These are phyloP conservation scores for Lactuca sativa DNA, from an alignment of 129 eudicot genomes.

Conservation along the genomic window DNA sequence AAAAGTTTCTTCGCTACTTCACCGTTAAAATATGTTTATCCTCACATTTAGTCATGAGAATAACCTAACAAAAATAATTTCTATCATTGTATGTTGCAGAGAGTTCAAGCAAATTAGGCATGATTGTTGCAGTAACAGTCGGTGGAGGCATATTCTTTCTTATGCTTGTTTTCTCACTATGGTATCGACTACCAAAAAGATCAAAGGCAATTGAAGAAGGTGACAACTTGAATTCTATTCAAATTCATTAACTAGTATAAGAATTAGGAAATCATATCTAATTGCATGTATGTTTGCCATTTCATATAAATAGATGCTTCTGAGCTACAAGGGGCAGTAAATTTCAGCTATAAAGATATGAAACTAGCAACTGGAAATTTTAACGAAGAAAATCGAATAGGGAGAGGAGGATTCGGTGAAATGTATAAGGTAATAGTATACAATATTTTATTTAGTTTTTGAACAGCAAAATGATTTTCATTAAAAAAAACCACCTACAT, in stretches of 20 bases:
- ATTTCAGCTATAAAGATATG: conserved; percentile 48
- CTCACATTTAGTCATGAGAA: neutral
- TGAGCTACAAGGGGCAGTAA: conserved; percentile 49
- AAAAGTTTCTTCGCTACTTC: neutral
- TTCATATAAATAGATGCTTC: conserved; percentile 34
- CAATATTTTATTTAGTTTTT: too few relatives aligned
- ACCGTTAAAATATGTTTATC: neutral
- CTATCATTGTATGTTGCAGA: conserved; percentile 22
- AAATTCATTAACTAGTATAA: too few relatives aligned
- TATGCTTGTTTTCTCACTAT: conserved; percentile 1
- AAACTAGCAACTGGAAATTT: conserved; percentile 48
- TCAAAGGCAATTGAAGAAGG: conserved; percentile 38
- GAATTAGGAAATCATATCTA: too few relatives aligned
- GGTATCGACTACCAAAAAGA: conserved; percentile 28
- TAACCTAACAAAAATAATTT: neutral
- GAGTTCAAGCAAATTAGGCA: conserved; percentile 37
- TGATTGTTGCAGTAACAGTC: neutral
- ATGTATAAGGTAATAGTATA: conserved; percentile 50
- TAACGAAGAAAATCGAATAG: conserved; percentile 46
- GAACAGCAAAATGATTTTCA: neutral
- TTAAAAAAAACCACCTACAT: neutral
- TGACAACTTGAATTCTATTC: conserved; percentile 6
- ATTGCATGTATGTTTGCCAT: neutral
- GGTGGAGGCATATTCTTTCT: conserved; percentile 23
- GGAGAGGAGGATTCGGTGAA: conserved; percentile 65